These are phyloP conservation scores for Scheffersomyces illinoinensis DNA, from an alignment of 1,139 yeast genomes.

Conservation along the genomic window DNA sequence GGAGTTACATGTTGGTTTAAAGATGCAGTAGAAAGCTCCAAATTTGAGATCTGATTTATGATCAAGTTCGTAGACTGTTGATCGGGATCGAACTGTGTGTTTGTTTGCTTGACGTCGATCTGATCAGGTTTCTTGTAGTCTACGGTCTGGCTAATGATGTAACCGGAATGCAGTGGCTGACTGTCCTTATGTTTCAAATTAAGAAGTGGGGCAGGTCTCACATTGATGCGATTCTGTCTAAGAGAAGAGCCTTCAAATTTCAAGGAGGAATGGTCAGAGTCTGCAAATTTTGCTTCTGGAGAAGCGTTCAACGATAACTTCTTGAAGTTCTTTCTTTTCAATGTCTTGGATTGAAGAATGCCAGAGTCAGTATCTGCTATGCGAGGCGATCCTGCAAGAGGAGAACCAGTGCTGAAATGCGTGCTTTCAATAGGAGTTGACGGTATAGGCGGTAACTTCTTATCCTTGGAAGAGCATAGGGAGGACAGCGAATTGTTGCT, in stretches of 20 bases:
- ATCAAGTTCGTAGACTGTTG: conserved; percentile 23
- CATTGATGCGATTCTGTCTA: conserved; percentile 14
- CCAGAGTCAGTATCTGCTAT: conserved; percentile 4
- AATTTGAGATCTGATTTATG: conserved; percentile 31
- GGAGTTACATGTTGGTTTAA: conserved; percentile 7
- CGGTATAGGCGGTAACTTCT: conserved; percentile 44
- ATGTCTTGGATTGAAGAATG: conserved; percentile 53
- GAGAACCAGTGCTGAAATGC: conserved; percentile 1
- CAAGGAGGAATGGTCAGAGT: conserved; percentile 1
- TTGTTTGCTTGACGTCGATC: conserved; percentile 20
- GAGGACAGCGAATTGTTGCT: conserved; percentile 28
- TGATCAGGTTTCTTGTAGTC: conserved; percentile 4
- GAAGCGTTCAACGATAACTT: conserved; percentile 52
- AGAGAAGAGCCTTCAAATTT: conserved; percentile 9
- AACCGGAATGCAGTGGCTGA: not conserved
- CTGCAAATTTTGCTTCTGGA: conserved; percentile 3
- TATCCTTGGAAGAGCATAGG: conserved; percentile 31
- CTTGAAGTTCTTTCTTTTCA: conserved; percentile 74
- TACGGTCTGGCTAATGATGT: conserved; percentile 8
- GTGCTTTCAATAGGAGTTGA: conserved; percentile 4
- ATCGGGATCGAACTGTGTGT: conserved; percentile 32
- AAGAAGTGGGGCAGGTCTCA: conserved; percentile 21
- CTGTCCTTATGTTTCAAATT: conserved; percentile 8
- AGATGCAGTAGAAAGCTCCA: conserved; percentile 18
- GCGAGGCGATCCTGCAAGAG: not conserved